Conservation (phyloP, 2,329 filamentous ascomycete species). For the Colletotrichum coccodes region DNA sequence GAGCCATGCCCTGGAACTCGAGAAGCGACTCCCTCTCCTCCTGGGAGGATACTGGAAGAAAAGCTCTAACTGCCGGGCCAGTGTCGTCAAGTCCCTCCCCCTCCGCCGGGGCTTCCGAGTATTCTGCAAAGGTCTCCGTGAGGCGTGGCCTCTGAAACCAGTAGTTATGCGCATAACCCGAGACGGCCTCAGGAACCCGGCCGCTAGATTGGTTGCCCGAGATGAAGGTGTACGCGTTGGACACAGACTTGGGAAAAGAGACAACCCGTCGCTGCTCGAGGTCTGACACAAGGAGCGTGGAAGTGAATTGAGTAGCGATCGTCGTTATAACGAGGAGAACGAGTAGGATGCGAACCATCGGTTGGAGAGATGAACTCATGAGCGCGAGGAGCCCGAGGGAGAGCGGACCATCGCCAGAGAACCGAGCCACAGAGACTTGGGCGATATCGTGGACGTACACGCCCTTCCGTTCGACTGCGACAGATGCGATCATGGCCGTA, state of each 20-base stretch:
- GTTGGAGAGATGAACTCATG: neutral
- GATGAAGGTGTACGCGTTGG: neutral
- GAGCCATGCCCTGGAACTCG: neutral
- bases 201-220: neutral
- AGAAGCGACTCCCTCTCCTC: neutral
- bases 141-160: neutral
- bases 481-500: slow-evolving; percentile 14
- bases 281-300: neutral
- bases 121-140: slow-evolving; percentile 3
- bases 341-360: neutral
- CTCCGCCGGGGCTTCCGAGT: neutral
- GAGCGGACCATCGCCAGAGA: neutral
- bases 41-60: neutral
- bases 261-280: neutral
- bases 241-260: neutral
- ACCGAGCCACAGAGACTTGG: neutral
- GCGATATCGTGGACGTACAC: neutral
- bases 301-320: neutral
- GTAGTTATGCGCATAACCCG: neutral
- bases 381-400: neutral
- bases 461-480: slow-evolving; percentile 8
- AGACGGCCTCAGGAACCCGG: neutral
- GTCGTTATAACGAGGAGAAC: neutral
- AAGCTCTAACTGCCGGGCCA: neutral
- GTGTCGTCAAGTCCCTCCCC: slow-evolving; percentile 1